A percentile compares a stretch with the other conserved stretches of the same genome.
phyloP scores from a whole-genome alignment of 139 green algal genomes.

The Mesotaenium endlicherianum region DNA sequence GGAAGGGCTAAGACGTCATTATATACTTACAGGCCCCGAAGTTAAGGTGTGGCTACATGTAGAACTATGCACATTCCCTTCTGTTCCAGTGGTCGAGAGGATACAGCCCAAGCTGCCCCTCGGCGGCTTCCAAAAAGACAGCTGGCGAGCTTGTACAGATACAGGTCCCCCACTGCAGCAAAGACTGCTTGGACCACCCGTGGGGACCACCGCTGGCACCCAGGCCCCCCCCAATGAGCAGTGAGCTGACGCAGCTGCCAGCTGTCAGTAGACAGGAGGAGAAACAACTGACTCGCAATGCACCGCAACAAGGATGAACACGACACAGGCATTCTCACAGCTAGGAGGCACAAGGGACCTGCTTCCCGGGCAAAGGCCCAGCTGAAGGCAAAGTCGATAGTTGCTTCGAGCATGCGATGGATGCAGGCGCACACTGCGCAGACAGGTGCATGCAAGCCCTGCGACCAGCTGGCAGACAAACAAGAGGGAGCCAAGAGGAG shows the following conservation, averaged over 20 bases:
- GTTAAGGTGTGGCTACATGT: too few species aligned
- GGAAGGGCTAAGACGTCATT: too few species aligned
- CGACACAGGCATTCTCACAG: background rate
- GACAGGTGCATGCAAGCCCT: too few species aligned
- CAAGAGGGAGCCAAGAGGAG: too few species aligned
- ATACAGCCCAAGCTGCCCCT: too few species aligned
- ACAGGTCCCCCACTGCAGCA: slow-evolving; percentile 56
- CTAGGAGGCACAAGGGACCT: background rate
- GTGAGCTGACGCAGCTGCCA: background rate
- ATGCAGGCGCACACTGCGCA: background rate
- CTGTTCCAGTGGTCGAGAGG: too few species aligned
- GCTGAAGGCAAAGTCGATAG: background rate
- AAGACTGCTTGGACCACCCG: slow-evolving; percentile 56
- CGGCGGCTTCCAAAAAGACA: too few species aligned
- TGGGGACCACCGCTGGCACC: slow-evolving; percentile 16
- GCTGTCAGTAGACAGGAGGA: background rate
- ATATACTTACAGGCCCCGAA: too few species aligned
- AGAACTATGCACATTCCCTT: too few species aligned
- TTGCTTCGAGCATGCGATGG: background rate
- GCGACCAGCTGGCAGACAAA: too few species aligned
- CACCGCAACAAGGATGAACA: background rate
- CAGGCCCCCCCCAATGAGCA: background rate
- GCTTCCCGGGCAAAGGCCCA: background rate
- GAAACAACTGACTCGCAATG: background rate
- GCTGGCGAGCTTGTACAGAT: slow-evolving; percentile 52